Conservation (phyloP, 805 yeast genomes). For the Zygosaccharomyces siamensis region DNA sequence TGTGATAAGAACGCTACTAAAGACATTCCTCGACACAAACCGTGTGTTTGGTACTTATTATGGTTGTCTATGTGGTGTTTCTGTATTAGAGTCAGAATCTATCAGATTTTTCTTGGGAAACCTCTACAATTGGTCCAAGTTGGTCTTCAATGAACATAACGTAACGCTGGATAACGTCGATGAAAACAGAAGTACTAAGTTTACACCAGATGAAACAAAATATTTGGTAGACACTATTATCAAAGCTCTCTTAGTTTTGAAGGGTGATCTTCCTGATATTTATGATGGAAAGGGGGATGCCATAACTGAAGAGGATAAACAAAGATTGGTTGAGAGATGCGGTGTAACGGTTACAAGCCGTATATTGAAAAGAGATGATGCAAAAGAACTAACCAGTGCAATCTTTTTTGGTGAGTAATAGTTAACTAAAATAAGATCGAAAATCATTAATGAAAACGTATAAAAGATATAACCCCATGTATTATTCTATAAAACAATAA, state of each 20-base stretch:
- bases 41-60: constrained; percentile 86
- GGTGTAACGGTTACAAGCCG: constrained; percentile 54
- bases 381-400: constrained; percentile 52
- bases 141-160: constrained; percentile 43
- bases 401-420: constrained; percentile 68
- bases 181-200: constrained; percentile 23
- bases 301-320: constrained; percentile 34
- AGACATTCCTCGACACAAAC: constrained; percentile 82
- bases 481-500: constrained; percentile 4
- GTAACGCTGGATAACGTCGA: constrained; percentile 21
- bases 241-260: constrained; percentile 50
- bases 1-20: constrained; percentile 84
- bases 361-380: constrained; percentile 45
- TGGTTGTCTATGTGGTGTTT: constrained; percentile 84
- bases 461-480: constrained; percentile 7
- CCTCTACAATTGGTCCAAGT: constrained; percentile 69
- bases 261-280: constrained; percentile 31
- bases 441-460: constrained; percentile 1
- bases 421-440: not conserved
- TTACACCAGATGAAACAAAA: constrained; percentile 43
- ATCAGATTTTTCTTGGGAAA: constrained; percentile 83
- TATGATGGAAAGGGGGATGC: constrained; percentile 38
- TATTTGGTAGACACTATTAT: constrained; percentile 48
- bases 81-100: constrained; percentile 82
- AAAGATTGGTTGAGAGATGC: constrained; percentile 50